Conservation (phyloP, 768 basidiomycete species). For the Crepidotus variabilis region DNA sequence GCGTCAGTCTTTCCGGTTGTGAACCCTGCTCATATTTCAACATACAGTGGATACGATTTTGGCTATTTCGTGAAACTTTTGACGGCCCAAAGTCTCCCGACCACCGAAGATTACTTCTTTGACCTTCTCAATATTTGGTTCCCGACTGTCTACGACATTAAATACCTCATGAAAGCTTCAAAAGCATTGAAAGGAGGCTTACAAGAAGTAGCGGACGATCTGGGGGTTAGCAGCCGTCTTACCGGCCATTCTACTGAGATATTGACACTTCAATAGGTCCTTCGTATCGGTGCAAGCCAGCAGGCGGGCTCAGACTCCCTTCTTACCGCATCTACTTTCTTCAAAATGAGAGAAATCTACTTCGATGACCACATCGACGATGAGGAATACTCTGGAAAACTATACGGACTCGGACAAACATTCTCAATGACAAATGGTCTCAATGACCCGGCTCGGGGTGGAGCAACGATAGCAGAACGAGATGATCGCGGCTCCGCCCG, state of each 20-base stretch:
- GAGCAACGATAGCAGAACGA: conserved; percentile 78
- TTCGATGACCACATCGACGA: conserved; percentile 91
- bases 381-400: conserved; percentile 73
- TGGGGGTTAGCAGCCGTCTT: conserved; percentile 61
- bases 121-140: conserved; percentile 88
- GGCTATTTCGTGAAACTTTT: conserved; percentile 97
- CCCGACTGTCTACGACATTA: conserved; percentile 96
- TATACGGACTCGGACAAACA: conserved; percentile 82
- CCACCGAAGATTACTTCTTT: conserved; percentile 88
- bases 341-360: conserved; percentile 91
- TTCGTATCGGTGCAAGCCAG: conserved; percentile 86
- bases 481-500: conserved; percentile 59
- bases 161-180: conserved; percentile 87
- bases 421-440: conserved; percentile 67
- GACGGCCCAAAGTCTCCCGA: conserved; percentile 80
- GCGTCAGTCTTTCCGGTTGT: conserved; percentile 26
- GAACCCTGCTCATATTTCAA: background rate
- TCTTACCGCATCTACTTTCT: conserved; percentile 90
- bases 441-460: conserved; percentile 61
- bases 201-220: conserved; percentile 94
- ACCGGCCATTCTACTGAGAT: background rate
- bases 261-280: conserved; percentile 48
- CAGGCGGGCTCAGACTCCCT: conserved; percentile 98
- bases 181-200: conserved; percentile 86
- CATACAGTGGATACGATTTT: conserved; percentile 91